Evolutionary conservation across 768 basidiomycete genomes (phyloP).

Genomic region (Trametes villosa): DNA sequence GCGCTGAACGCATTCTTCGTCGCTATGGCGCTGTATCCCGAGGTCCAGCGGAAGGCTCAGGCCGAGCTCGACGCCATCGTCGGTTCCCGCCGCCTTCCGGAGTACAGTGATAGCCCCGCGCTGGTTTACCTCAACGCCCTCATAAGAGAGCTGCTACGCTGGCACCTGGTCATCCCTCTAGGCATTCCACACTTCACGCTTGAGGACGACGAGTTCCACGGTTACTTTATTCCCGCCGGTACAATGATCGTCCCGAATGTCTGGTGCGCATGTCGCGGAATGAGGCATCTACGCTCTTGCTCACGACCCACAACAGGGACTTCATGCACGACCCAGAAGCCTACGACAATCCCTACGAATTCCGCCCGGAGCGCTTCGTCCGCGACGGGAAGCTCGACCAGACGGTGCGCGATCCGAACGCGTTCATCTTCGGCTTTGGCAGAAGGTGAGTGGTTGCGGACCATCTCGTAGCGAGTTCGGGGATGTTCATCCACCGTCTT

Average conservation of each 20-base stretch:
- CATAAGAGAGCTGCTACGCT: conserved; percentile 35
- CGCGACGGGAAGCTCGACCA: conserved; percentile 7
- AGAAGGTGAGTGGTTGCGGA: conserved; percentile 2
- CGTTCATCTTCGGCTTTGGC: conserved; percentile 17
- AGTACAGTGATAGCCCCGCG: conserved; percentile 14
- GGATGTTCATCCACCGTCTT: neutral
- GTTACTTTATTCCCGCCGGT: conserved; percentile 31
- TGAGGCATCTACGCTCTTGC: neutral
- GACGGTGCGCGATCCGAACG: conserved; percentile 1
- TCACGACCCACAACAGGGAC: neutral
- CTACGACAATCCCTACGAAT: conserved; percentile 8
- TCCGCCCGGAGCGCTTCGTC: conserved; percentile 17
- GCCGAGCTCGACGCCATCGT: conserved; percentile 35
- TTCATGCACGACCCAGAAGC: conserved; percentile 13
- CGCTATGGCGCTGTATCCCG: conserved; percentile 41
- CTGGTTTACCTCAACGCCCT: conserved; percentile 31
- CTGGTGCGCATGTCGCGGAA: conserved; percentile 27
- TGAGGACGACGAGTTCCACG: conserved; percentile 29
- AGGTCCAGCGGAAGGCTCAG: conserved; percentile 30
- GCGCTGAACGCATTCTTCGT: conserved; percentile 37
- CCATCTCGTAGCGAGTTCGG: neutral
- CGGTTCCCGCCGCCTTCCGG: conserved; percentile 27
- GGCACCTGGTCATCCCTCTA: conserved; percentile 38
- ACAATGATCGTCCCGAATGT: conserved; percentile 30
- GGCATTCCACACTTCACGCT: conserved; percentile 24